A percentile compares a stretch with the other conserved stretches of the same genome.
These are phyloP conservation scores for Ulota crispa DNA, from an alignment of 225 moss, liverwort and hornwort genomes.

Conservation along the genomic window DNA sequence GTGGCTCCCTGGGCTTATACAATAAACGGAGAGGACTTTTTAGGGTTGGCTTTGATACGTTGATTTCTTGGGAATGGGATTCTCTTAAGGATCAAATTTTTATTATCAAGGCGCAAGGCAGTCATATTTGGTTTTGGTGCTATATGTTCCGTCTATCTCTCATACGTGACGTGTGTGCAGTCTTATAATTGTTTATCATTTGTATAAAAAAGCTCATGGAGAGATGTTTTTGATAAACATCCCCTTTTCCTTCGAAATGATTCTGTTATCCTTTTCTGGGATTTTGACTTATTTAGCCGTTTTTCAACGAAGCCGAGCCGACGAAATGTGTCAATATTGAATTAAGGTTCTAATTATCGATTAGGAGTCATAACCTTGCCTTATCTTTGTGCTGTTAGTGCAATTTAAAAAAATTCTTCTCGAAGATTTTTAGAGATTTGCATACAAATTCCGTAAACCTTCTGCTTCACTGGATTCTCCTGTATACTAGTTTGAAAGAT, in stretches of 20 bases:
- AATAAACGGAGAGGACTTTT: conserved; percentile 59
- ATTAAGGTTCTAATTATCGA: conserved; percentile 1
- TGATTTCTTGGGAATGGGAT: conserved; percentile 46
- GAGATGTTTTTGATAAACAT: neutral
- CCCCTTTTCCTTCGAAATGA: neutral
- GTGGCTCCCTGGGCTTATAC: conserved; percentile 56
- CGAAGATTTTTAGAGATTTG: neutral
- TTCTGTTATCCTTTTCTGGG: neutral
- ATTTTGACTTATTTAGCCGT: conserved; percentile 10
- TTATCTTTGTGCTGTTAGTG: conserved; percentile 14
- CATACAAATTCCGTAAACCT: neutral
- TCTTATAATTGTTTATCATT: neutral
- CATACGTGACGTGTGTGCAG: neutral
- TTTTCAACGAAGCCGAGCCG: neutral
- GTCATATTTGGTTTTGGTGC: conserved; percentile 30
- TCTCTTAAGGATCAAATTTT: conserved; percentile 52
- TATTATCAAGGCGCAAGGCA: conserved; percentile 58
- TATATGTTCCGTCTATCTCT: neutral
- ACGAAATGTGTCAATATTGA: neutral
- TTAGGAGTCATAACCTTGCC: neutral
- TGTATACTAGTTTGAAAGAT: neutral
- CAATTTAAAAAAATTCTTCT: neutral
- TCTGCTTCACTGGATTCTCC: neutral
- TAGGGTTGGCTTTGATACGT: conserved; percentile 56
- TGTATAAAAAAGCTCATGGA: neutral